A percentile compares a stretch with the other conserved stretches of the same genome.
phyloP scores from a whole-genome alignment of 768 basidiomycete genomes.

The Tulasnella sp. region DNA sequence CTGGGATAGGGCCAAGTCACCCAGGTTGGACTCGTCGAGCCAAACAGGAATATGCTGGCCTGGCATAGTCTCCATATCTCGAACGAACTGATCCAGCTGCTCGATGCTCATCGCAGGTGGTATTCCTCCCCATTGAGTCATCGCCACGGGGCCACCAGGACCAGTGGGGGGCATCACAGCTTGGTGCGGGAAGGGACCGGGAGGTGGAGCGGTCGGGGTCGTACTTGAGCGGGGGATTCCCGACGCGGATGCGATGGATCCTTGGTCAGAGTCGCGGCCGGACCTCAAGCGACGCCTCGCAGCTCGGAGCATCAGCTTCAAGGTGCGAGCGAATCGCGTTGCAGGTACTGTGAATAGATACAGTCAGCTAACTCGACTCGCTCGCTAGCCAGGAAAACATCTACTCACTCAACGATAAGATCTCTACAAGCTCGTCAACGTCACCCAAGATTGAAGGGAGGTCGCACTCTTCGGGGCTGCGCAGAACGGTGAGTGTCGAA shows the following conservation, averaged over 20 bases:
- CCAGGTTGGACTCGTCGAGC: conserved; percentile 80
- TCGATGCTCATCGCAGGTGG: conserved; percentile 37
- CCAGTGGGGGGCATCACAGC: not conserved
- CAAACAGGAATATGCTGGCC: conserved; percentile 67
- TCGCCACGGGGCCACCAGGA: conserved; percentile 37
- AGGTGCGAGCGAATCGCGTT: conserved; percentile 84
- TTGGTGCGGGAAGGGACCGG: conserved; percentile 33
- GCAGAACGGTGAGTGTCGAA: not conserved
- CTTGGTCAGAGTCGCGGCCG: conserved; percentile 47
- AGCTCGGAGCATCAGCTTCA: conserved; percentile 79
- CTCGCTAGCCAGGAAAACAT: conserved; percentile 5
- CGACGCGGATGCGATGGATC: not conserved
- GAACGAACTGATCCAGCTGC: conserved; percentile 67
- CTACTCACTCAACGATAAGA: conserved; percentile 73
- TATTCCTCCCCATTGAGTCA: conserved; percentile 33
- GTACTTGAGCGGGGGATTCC: conserved; percentile 36
- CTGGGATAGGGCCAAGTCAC: conserved; percentile 63
- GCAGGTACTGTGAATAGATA: conserved; percentile 63
- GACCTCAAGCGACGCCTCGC: conserved; percentile 41
- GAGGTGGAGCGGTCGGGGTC: conserved; percentile 42
- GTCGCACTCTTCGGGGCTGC: conserved; percentile 77
- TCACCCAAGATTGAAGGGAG: conserved; percentile 66
- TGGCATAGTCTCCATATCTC: conserved; percentile 66
- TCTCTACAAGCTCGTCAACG: conserved; percentile 69
- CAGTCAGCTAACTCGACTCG: conserved; percentile 1